phyloP scores from a whole-genome alignment of 108 stramenopile genomes.

The Parietichytrium sp. region DNA sequence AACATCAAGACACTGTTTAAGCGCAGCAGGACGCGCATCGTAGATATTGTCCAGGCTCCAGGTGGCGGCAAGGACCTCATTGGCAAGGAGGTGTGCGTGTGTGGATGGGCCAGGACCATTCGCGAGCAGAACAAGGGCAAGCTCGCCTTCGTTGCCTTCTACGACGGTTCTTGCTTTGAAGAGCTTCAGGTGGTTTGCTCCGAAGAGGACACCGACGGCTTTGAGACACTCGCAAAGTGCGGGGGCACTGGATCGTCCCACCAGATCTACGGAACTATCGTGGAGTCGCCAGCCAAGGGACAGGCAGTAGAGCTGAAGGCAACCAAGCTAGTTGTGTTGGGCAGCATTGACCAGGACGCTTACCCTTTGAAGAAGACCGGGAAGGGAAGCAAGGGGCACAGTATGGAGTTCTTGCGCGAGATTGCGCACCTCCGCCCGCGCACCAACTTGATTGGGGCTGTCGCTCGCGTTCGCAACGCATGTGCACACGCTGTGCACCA shows the following conservation, averaged over 20 bases:
- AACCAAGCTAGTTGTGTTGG: slow-evolving; percentile 56
- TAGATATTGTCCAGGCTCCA: slow-evolving; percentile 47
- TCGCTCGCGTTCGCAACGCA: slow-evolving; percentile 76
- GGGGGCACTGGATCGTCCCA: slow-evolving; percentile 56
- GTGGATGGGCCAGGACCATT: slow-evolving; percentile 73
- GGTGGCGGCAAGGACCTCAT: slow-evolving; percentile 36
- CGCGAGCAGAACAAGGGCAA: slow-evolving; percentile 65
- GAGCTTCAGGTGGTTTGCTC: slow-evolving; percentile 67
- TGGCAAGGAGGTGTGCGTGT: slow-evolving; percentile 68
- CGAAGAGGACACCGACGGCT: slow-evolving; percentile 53
- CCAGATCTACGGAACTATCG: slow-evolving; percentile 44
- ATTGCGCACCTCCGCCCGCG: slow-evolving; percentile 75
- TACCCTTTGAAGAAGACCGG: slow-evolving; percentile 56
- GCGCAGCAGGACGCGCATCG: slow-evolving; percentile 1
- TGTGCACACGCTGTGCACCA: slow-evolving; percentile 79
- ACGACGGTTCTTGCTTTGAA: slow-evolving; percentile 68
- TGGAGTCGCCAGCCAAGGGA: slow-evolving; percentile 61
- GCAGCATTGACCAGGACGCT: slow-evolving; percentile 60
- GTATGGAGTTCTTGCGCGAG: slow-evolving; percentile 70
- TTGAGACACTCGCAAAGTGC: slow-evolving; percentile 55
- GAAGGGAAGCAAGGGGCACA: slow-evolving; percentile 60
- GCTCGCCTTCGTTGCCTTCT: slow-evolving; percentile 73
- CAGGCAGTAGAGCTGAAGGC: slow-evolving; percentile 72
- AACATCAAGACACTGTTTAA: neutral
- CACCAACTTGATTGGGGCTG: slow-evolving; percentile 64